A percentile compares a stretch with the other conserved stretches of the same genome.
phyloP scores from a whole-genome alignment of 257 asterid genomes.

The Nicotiana obtusifolia region DNA sequence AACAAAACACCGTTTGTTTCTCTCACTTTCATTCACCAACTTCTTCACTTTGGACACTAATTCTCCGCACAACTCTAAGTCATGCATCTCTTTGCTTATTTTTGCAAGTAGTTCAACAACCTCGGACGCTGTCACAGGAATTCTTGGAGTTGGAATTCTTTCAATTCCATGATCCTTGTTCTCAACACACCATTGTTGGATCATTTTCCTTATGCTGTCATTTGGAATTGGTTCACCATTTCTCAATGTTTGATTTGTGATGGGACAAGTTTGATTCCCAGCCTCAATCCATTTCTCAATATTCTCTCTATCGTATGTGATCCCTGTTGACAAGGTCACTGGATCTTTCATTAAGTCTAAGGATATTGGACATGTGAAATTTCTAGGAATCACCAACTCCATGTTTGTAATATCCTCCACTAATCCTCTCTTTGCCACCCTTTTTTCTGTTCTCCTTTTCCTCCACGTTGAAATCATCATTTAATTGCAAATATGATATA shows the following conservation, averaged over 20 bases:
- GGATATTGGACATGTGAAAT: conserved; percentile 39
- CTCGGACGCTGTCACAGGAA: conserved; percentile 28
- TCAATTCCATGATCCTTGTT: conserved; percentile 36
- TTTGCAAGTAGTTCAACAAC: conserved; percentile 18
- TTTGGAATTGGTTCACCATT: conserved; percentile 28
- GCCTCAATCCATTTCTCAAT: conserved; percentile 49
- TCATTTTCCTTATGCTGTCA: conserved; percentile 33
- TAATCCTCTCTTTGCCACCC: neutral
- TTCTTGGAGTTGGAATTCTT: conserved; percentile 44
- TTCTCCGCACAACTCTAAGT: conserved; percentile 18
- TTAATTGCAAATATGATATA: neutral
- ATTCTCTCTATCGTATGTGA: conserved; percentile 48
- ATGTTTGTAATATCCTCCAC: neutral
- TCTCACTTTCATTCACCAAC: conserved; percentile 35
- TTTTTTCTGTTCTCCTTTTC: conserved; percentile 22
- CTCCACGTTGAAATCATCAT: conserved; percentile 33
- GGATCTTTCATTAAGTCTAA: conserved; percentile 54
- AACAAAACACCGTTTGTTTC: conserved; percentile 33
- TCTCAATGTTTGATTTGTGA: conserved; percentile 31
- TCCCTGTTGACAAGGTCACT: conserved; percentile 52
- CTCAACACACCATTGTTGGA: conserved; percentile 56
- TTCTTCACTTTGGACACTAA: conserved; percentile 23
- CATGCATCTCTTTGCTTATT: conserved; percentile 3
- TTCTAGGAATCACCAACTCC: conserved; percentile 27
- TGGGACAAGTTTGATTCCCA: conserved; percentile 45